Conservation (phyloP, 768 basidiomycete species). For the Lactarius quietus region DNA sequence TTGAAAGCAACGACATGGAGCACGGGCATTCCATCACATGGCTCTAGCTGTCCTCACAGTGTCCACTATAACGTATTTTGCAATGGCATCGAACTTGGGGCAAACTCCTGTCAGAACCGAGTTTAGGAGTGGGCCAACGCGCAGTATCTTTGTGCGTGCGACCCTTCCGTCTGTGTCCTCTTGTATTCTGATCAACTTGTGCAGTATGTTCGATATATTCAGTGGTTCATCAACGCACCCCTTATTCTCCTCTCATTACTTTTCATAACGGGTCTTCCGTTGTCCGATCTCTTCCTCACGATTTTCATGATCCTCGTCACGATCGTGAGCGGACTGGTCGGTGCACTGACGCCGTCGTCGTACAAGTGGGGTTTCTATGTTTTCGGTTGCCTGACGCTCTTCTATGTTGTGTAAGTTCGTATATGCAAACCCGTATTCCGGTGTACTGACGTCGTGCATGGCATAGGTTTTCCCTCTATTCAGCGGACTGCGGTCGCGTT, state of each 20-base stretch:
- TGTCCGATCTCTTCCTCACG: constrained; percentile 45
- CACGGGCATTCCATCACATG: constrained; percentile 50
- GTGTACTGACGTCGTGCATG: constrained; percentile 9
- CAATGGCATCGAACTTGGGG: constrained; percentile 58
- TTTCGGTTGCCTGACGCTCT: constrained; percentile 44
- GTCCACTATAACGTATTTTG: constrained; percentile 46
- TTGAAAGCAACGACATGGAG: constrained; percentile 37
- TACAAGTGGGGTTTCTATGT: constrained; percentile 56
- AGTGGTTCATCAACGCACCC: constrained; percentile 56
- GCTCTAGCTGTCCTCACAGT: constrained; percentile 45
- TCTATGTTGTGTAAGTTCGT: constrained; percentile 49
- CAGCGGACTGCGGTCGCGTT: constrained; percentile 1
- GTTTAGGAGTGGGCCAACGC: constrained; percentile 35
- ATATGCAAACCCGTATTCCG: neutral
- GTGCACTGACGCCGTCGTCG: constrained; percentile 45
- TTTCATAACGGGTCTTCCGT: constrained; percentile 45
- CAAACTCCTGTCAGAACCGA: constrained; percentile 43
- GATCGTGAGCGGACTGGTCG: constrained; percentile 46
- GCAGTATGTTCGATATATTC: constrained; percentile 51
- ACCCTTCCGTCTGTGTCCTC: accelerated
- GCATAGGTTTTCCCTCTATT: neutral
- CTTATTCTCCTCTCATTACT: constrained; percentile 46
- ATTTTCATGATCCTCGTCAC: constrained; percentile 47
- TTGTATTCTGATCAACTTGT: neutral
- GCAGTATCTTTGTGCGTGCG: constrained; percentile 42